These are phyloP conservation scores for Botrytis fabae DNA, from an alignment of 2,329 filamentous ascomycete species.

Conservation along the genomic window DNA sequence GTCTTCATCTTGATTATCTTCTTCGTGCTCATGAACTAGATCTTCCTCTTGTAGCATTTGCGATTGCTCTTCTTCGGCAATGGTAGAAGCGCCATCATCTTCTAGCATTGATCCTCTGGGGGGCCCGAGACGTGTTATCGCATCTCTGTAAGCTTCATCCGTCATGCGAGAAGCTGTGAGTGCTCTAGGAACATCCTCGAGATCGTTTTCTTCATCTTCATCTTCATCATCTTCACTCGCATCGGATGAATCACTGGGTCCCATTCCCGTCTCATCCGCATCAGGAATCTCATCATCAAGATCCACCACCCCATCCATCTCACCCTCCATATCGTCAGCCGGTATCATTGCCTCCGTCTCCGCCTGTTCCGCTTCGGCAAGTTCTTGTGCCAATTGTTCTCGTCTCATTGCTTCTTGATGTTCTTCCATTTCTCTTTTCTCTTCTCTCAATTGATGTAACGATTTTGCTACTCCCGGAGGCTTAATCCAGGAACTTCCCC, in stretches of 20 bases:
- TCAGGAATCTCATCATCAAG: slow-evolving; percentile 75
- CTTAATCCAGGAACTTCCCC: slow-evolving; percentile 86
- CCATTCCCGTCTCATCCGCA: slow-evolving; percentile 45
- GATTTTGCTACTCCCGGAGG: slow-evolving; percentile 89
- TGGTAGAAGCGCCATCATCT: slow-evolving; percentile 49
- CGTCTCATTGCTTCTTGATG: slow-evolving; percentile 72
- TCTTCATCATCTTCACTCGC: slow-evolving; percentile 44
- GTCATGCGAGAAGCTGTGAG: slow-evolving; percentile 47
- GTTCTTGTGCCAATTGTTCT: slow-evolving; percentile 70
- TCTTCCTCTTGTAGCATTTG: slow-evolving; percentile 66
- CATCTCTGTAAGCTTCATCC: slow-evolving; percentile 63
- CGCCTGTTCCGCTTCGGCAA: slow-evolving; percentile 64
- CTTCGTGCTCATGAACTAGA: slow-evolving; percentile 44
- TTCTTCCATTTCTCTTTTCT: slow-evolving; percentile 84
- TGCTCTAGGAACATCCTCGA: slow-evolving; percentile 38
- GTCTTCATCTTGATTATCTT: slow-evolving; percentile 42
- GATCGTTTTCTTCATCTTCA: slow-evolving; percentile 44
- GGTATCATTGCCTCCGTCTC: slow-evolving; percentile 44
- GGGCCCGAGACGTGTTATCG: slow-evolving; percentile 54
- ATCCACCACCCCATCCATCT: slow-evolving; percentile 56
- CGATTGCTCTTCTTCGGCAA: slow-evolving; percentile 57
- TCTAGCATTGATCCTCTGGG: slow-evolving; percentile 47
- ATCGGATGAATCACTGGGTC: slow-evolving; percentile 43
- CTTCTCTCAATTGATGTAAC: slow-evolving; percentile 84
- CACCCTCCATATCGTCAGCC: slow-evolving; percentile 41